Evolutionary conservation across 768 basidiomycete genomes (phyloP).

Genomic region (Pleurotus platypus): DNA sequence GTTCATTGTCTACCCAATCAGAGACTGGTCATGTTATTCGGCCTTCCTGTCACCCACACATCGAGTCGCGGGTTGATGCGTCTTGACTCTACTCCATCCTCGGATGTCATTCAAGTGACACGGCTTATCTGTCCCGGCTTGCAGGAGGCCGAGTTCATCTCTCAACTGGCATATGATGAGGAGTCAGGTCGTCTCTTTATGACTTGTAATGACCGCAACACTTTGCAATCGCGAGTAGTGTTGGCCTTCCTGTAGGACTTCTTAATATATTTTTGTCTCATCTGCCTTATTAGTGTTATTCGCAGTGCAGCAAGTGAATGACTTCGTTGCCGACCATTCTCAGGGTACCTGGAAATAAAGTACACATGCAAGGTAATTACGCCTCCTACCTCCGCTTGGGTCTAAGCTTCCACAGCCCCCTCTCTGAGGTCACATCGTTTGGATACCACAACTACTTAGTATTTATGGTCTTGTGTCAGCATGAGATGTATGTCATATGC

Average conservation of each 20-base stretch:
- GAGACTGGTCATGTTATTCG: not conserved
- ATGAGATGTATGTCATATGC: not conserved
- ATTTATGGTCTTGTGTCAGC: not conserved
- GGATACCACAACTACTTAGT: too few species aligned
- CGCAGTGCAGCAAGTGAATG: too few species aligned
- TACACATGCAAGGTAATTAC: not conserved
- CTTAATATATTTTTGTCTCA: too few species aligned
- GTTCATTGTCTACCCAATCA: not conserved
- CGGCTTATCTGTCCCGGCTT: not conserved
- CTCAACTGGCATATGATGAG: not conserved
- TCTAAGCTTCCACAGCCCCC: not conserved
- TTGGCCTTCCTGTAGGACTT: not conserved
- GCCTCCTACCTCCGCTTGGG: too few species aligned
- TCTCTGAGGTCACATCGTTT: too few species aligned
- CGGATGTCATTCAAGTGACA: not conserved
- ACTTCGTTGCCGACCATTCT: too few species aligned
- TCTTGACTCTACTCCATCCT: not conserved
- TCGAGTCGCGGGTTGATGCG: not conserved
- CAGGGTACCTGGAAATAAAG: not conserved
- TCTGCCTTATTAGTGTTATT: too few species aligned
- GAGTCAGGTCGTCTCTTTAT: not conserved
- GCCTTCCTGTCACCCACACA: not conserved
- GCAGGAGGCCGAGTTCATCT: not conserved
- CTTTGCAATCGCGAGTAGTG: not conserved
- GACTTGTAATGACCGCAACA: not conserved